Evolutionary conservation across 371 early-diverging fungal genomes (phyloP).

Genomic region (Blastocladiella emersonii): DNA sequence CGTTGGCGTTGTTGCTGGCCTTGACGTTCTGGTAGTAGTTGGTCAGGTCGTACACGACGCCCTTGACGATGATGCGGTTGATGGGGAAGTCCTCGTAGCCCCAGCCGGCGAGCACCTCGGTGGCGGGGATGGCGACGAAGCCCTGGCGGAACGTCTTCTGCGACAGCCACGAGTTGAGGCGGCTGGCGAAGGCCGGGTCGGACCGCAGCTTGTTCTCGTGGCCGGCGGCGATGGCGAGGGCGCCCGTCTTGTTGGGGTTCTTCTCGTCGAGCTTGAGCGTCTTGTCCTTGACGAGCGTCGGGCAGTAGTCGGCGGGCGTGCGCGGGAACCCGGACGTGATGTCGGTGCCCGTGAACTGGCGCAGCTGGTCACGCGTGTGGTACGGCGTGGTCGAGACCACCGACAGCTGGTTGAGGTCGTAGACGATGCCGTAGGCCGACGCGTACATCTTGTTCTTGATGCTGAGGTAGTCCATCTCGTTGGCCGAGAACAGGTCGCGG

Average conservation of each 20-base stretch:
- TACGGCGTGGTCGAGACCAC: background rate
- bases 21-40: constrained; percentile 26
- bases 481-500: constrained; percentile 48
- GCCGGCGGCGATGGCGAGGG: background rate
- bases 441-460: constrained; percentile 6
- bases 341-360: background rate
- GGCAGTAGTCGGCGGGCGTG: background rate
- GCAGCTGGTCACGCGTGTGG: background rate
- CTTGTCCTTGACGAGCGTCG: background rate
- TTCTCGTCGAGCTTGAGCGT: background rate
- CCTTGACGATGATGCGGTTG: constrained; percentile 51
- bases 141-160: constrained; percentile 42
- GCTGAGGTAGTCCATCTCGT: constrained; percentile 20
- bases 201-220: background rate
- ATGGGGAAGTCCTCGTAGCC: constrained; percentile 25
- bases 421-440: constrained; percentile 7
- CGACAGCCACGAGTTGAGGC: background rate
- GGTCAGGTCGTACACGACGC: constrained; percentile 61
- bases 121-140: constrained; percentile 34
- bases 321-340: constrained; percentile 1
- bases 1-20: background rate
- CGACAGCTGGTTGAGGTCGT: constrained; percentile 2
- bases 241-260: background rate
- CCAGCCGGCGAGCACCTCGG: constrained; percentile 25
- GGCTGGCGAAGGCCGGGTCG: background rate